Evolutionary conservation across 805 yeast genomes (phyloP), one percentile per base, ranked within the genome.

Genomic region (Kuraishia borneana): DNA sequence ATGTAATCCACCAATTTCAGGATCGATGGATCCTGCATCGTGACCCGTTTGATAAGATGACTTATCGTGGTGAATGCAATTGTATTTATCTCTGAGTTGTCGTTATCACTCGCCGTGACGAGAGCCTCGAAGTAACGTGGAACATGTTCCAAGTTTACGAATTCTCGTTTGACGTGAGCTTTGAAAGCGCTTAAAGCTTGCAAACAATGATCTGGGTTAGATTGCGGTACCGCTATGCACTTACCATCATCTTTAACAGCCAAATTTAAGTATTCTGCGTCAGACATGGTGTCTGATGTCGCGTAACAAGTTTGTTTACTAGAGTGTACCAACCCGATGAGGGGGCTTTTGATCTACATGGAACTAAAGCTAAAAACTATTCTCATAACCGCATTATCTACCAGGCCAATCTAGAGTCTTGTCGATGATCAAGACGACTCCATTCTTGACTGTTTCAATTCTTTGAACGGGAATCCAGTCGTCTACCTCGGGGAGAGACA

Each of bases 31-130:
- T 73, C 78, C 50, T 75, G 82, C 51, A 72, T 68, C 31, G 73
- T 65, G 5, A 75, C 69, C 16, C 82, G 53, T 38, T 73, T 74
- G 21, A 75, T 65, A 34, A 74, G 50, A 44, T 75, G 79, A 32
- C 76, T 71, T 3, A 72, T 47, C 1, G 73, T 63, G 20, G 72
- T 63, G 44, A 74, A 73, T 2, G 73, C 61, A 17, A 52, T 36
- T 1, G 60, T 39, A 39, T 61, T 61, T 14, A 73, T 58, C 8
- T 61, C 49, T 22, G 53, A 35, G 32, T 61, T 63, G 3, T 51
- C 42, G 3, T 61, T 54, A 36, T 63, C 65, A 30, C 58, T 60
- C 2, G 71, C 76, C 3, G 59, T 43, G 6, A 66, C 53, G 31
- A 76, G 51, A 1, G 73, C 60, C 32, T 72, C 72, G 36, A 73